A percentile compares a stretch with the other conserved stretches of the same genome.
Conservation (phyloP, 345 rosid species). For the Passiflora organensis region DNA sequence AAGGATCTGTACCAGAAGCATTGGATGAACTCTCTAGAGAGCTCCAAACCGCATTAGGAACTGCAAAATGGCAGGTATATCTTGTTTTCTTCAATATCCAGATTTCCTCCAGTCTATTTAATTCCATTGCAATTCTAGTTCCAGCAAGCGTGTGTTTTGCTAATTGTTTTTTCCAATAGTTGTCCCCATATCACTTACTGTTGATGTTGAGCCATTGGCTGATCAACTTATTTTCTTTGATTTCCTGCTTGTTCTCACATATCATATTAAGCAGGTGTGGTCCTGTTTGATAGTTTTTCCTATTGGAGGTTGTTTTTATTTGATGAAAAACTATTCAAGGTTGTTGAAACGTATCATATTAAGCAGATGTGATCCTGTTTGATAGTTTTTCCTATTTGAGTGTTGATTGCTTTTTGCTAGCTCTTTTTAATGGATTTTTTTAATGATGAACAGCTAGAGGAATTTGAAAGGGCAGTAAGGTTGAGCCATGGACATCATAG, state of each 20-base stretch:
- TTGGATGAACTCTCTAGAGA: slow-evolving; percentile 56
- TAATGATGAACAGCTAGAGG: slow-evolving; percentile 80
- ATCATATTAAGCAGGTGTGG: not conserved
- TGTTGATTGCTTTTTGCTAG: too few relatives aligned
- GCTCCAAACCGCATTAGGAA: slow-evolving; percentile 77
- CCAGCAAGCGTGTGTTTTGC: too few relatives aligned
- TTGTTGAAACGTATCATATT: too few relatives aligned
- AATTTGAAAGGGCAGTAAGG: slow-evolving; percentile 72
- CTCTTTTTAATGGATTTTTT: too few relatives aligned
- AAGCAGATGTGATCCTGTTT: not conserved
- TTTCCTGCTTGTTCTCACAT: not conserved
- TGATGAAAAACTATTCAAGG: too few relatives aligned
- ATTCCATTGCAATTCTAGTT: too few relatives aligned
- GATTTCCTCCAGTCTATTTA: too few relatives aligned
- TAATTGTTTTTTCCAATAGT: too few relatives aligned
- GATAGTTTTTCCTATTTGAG: slow-evolving; percentile 4
- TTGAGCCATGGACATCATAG: slow-evolving; percentile 48
- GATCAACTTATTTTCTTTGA: too few relatives aligned
- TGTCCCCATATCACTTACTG: too few relatives aligned
- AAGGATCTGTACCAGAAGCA: slow-evolving; percentile 26
- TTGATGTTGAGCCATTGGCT: too few relatives aligned
- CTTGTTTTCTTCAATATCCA: not conserved
- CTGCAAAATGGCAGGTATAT: slow-evolving; percentile 91
- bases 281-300: not conserved
- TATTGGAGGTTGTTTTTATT: too few relatives aligned